Evolutionary conservation across 2,329 filamentous ascomycete species (phyloP).

Genomic region (Helotiales sp.): DNA sequence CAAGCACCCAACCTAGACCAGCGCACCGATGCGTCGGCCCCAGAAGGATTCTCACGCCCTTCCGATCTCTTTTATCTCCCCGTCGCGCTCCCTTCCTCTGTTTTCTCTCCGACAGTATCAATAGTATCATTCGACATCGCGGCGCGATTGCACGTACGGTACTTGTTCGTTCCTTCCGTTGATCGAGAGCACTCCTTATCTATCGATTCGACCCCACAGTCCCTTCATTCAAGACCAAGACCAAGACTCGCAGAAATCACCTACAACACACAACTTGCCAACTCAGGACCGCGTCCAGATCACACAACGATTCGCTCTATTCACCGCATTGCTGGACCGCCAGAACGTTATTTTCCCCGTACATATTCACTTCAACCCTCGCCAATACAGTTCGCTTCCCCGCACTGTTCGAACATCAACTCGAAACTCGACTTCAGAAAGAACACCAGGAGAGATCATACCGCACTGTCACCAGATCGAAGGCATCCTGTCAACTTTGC

Average conservation of each 20-base stretch:
- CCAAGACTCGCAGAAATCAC: not conserved
- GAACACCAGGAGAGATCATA: not conserved
- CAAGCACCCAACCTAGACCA: too few relatives aligned
- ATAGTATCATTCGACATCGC: conserved; percentile 20
- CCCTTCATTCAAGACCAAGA: conserved; percentile 5
- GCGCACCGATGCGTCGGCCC: not conserved
- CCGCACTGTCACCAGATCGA: not conserved
- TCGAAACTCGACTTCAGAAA: conserved; percentile 1
- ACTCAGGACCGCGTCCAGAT: not conserved
- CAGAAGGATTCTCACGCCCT: not conserved
- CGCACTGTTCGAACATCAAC: not conserved
- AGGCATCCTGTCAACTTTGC: conserved; percentile 5
- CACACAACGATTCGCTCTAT: conserved; percentile 6
- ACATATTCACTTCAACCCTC: conserved; percentile 6
- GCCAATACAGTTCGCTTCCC: not conserved
- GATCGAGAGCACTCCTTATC: conserved; percentile 33
- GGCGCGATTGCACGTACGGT: conserved; percentile 29
- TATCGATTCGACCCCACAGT: conserved; percentile 20
- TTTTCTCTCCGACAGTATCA: conserved; percentile 16
- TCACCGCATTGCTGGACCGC: conserved; percentile 7
- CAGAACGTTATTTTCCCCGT: conserved; percentile 3
- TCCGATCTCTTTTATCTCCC: conserved; percentile 9
- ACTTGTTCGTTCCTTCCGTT: conserved; percentile 28
- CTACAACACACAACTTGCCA: not conserved
- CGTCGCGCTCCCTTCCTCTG: conserved; percentile 10